phyloP scores from a whole-genome alignment of 768 basidiomycete species.

The Boletus huronensis region DNA sequence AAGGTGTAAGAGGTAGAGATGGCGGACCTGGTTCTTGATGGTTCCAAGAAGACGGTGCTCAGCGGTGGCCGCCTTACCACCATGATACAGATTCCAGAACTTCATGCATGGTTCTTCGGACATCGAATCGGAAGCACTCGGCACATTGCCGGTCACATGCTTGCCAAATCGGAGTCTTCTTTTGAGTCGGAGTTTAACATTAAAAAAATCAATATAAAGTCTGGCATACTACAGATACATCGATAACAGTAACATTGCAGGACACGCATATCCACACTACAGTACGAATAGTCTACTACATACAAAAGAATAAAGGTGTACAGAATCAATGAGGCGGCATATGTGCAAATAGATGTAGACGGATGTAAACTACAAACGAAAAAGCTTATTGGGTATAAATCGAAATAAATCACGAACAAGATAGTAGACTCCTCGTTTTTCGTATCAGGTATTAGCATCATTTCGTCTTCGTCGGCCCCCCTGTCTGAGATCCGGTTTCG shows the following conservation, averaged over 20 bases:
- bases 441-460: conserved; percentile 1
- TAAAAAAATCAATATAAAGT: too few species aligned
- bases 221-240: background rate
- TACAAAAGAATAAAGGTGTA: background rate
- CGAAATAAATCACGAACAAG: background rate
- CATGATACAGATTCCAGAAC: conserved; percentile 63
- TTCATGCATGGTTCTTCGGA: background rate
- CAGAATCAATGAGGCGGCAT: background rate
- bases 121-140: too few species aligned
- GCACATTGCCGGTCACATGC: too few species aligned
- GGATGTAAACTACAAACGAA: background rate
- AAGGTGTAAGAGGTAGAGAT: background rate
- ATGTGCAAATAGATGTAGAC: background rate
- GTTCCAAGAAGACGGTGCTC: conserved; percentile 76
- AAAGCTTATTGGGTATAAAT: background rate
- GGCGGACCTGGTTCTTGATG: conserved; percentile 66
- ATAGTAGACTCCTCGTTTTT: background rate
- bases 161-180: background rate
- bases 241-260: background rate
- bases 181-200: background rate
- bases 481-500: background rate
- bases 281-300: background rate
- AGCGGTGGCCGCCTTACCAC: conserved; percentile 57
- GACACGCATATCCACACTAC: background rate
- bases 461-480: conserved; percentile 17